Evolutionary conservation across 1,284 basidiomycete genomes (phyloP), one percentile per base, ranked within the genome.

Genomic region (Ceratobasidium sp.): DNA sequence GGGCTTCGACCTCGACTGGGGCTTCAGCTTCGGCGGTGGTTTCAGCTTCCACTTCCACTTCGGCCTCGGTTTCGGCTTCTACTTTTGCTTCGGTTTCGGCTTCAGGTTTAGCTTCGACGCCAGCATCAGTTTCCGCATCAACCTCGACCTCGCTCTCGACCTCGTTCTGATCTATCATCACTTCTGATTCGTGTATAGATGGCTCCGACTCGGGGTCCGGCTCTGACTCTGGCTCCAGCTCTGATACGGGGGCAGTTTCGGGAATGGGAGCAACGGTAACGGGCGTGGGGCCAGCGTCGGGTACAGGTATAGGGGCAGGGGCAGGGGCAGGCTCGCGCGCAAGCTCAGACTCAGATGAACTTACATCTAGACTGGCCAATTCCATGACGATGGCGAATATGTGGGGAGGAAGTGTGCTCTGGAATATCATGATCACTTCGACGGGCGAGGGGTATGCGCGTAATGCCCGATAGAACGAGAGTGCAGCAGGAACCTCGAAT

Each of bases 361-460:
- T 95, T 87, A 96, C 95, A 87, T 97, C 95, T 86, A 95, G 86
- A 81, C 93, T 92, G 81, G 93, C 93, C 85, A 98, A 87, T 82
- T 96, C 91, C 90, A 98, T 93, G 80, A 99, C 90, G 80, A 97
- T 87, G 90, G 94, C 93, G 86, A 98, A 97, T 78, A 98, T 90
- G 65, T 93, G 91, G 75, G 91, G 90, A 13, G 96, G 95, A 62
- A 97, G 91, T 61, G 96, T 96, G 87, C 95, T 94, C 86, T 98
- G 92, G 84, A 98, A 98, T 82, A 98, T 95, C 84, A 92, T 90
- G 81, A 97, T 92, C 80, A 98, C 90, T 84, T 98, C 96, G 61
- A 96, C 91, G 12, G 96, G 96, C 66, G 93, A 91, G 77, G 97
- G 97, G 87, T 99, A 99, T 62, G 98, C 96, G 78, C 95, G 91